These are phyloP conservation scores for Teunomyces lycoperdinae DNA, from an alignment of 805 yeast genomes.

Conservation along the genomic window DNA sequence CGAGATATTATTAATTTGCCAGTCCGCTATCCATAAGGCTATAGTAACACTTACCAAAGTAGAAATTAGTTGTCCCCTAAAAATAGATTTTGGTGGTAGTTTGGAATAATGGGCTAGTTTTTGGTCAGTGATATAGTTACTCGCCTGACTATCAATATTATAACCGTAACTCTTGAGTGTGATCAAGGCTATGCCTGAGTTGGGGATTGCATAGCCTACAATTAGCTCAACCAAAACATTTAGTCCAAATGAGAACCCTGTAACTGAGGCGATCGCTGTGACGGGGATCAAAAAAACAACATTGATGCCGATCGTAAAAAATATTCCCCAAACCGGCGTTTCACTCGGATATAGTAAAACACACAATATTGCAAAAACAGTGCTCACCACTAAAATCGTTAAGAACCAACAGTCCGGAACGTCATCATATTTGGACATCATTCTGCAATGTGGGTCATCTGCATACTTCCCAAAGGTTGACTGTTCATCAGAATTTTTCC, in stretches of 20 bases:
- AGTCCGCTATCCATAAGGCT: conserved; percentile 18
- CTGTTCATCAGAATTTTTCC: neutral
- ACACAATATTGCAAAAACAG: conserved; percentile 25
- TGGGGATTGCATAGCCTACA: conserved; percentile 54
- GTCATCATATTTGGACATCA: conserved; percentile 23
- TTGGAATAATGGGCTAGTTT: conserved; percentile 30
- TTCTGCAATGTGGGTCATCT: conserved; percentile 21
- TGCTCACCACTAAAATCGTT: conserved; percentile 16
- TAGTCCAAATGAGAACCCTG: conserved; percentile 47
- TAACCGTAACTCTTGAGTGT: conserved; percentile 43
- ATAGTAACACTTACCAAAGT: conserved; percentile 18
- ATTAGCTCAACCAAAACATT: conserved; percentile 56
- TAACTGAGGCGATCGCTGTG: conserved; percentile 45
- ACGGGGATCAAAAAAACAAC: conserved; percentile 51
- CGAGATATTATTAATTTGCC: conserved; percentile 13
- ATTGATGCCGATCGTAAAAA: conserved; percentile 51
- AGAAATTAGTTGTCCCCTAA: conserved; percentile 23
- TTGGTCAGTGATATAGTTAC: conserved; percentile 35
- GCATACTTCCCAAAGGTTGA: neutral
- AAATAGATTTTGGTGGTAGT: conserved; percentile 23
- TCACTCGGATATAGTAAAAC: conserved; percentile 35
- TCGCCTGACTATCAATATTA: conserved; percentile 31
- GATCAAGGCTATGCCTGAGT: conserved; percentile 54
- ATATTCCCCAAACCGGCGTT: conserved; percentile 61
- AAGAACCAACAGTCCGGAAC: conserved; percentile 23